Evolutionary conservation across 352 stramenopile species (phyloP).

Genomic region (Phytophthora macrochlamydospora): DNA sequence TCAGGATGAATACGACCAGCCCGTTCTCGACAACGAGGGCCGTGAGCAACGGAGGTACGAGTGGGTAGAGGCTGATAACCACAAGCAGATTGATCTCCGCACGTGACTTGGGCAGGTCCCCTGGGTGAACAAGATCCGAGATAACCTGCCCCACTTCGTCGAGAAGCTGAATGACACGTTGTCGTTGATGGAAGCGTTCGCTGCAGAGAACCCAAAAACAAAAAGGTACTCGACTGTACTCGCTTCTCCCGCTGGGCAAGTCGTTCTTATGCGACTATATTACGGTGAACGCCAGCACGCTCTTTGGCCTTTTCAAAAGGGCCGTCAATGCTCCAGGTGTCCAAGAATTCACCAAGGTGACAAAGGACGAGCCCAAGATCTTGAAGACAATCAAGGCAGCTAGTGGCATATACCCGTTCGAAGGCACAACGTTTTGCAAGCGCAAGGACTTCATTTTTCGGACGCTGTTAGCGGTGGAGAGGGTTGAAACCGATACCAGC

Average conservation of each 20-base stretch:
- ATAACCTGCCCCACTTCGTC: slow-evolving; percentile 8
- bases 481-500: slow-evolving; percentile 1
- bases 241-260: slow-evolving; percentile 7
- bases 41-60: slow-evolving; percentile 3
- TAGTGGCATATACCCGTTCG: not conserved
- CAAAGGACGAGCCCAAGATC: not conserved
- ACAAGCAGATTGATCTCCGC: slow-evolving; percentile 8
- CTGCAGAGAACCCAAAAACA: slow-evolving; percentile 2
- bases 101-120: slow-evolving; percentile 6
- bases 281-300: slow-evolving; percentile 16
- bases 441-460: not conserved
- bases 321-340: not conserved
- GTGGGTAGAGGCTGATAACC: slow-evolving; percentile 3
- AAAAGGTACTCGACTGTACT: slow-evolving; percentile 15
- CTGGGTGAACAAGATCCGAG: slow-evolving; percentile 2
- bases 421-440: not conserved
- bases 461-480: not conserved
- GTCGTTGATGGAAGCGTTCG: slow-evolving; percentile 7
- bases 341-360: not conserved
- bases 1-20: not conserved
- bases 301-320: slow-evolving; percentile 8
- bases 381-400: not conserved
- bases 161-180: slow-evolving; percentile 8
- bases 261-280: slow-evolving; percentile 3
- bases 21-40: not conserved